phyloP scores from a whole-genome alignment of 2,329 filamentous ascomycete species.

The Arthrobotrys conoides region DNA sequence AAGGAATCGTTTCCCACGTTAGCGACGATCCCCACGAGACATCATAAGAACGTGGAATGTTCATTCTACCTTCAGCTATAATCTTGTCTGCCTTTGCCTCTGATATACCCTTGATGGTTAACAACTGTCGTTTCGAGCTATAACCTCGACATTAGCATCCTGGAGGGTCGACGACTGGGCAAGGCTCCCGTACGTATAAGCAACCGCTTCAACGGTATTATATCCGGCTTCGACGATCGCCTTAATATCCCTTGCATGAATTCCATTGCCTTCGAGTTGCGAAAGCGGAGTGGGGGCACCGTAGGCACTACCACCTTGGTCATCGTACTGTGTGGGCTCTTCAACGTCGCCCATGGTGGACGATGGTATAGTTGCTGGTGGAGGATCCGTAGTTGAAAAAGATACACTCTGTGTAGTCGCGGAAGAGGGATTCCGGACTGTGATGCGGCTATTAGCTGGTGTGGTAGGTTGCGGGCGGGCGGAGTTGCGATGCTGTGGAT shows the following conservation, averaged over 20 bases:
- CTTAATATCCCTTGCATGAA: conserved; percentile 81
- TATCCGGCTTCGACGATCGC: conserved; percentile 91
- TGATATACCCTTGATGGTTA: conserved; percentile 98
- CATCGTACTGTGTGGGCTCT: conserved; percentile 78
- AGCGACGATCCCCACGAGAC: conserved; percentile 14
- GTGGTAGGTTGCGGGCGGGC: conserved; percentile 32
- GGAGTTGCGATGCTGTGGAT: conserved; percentile 42
- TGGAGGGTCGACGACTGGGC: not conserved
- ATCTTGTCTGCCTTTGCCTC: conserved; percentile 96
- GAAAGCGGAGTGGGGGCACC: conserved; percentile 92
- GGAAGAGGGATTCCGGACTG: conserved; percentile 45
- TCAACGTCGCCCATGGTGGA: conserved; percentile 66
- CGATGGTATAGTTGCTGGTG: conserved; percentile 43
- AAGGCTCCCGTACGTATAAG: conserved; percentile 80
- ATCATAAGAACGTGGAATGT: conserved; percentile 13
- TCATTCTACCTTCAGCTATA: conserved; percentile 80
- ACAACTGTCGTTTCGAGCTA: conserved; percentile 79
- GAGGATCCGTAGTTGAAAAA: conserved; percentile 44
- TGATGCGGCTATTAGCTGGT: conserved; percentile 6
- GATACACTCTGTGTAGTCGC: conserved; percentile 54
- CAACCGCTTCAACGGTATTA: conserved; percentile 95
- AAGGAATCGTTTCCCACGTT: conserved; percentile 34
- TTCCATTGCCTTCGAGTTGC: conserved; percentile 78
- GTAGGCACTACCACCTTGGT: conserved; percentile 80
- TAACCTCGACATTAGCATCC: not conserved